phyloP scores from a whole-genome alignment of 352 stramenopile genomes.

The Pythium rishiriense region DNA sequence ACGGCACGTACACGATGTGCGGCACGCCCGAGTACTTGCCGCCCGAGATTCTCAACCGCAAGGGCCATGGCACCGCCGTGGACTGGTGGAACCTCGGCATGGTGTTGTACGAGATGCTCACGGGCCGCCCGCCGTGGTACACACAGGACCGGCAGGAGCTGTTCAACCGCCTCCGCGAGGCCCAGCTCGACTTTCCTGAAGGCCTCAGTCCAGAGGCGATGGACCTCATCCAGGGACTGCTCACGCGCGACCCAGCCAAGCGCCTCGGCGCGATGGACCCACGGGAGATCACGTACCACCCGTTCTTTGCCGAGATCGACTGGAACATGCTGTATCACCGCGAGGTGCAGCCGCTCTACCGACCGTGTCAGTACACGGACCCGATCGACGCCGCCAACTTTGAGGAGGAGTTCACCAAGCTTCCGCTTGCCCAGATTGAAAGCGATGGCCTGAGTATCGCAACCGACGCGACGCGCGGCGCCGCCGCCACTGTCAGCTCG shows the following conservation, averaged over 20 bases:
- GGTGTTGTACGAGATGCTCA: conserved; percentile 91
- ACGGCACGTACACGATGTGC: conserved; percentile 78
- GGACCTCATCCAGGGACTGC: conserved; percentile 79
- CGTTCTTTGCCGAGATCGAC: conserved; percentile 81
- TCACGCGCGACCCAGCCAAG: conserved; percentile 81
- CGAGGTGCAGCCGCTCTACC: conserved; percentile 82
- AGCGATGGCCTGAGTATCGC: conserved; percentile 79
- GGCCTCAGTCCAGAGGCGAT: conserved; percentile 69
- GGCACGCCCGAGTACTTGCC: conserved; percentile 90
- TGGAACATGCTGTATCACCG: conserved; percentile 84
- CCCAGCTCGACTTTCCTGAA: conserved; percentile 75
- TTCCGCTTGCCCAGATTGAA: conserved; percentile 86
- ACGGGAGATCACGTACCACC: conserved; percentile 82
- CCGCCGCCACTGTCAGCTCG: conserved; percentile 17
- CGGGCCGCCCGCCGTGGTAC: conserved; percentile 84
- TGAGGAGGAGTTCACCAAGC: conserved; percentile 85
- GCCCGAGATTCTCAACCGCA: conserved; percentile 78
- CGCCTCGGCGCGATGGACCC: conserved; percentile 69
- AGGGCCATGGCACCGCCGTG: conserved; percentile 82
- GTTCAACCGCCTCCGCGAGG: conserved; percentile 77
- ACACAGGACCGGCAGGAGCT: conserved; percentile 83
- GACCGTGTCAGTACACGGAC: conserved; percentile 55
- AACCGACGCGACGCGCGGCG: conserved; percentile 33
- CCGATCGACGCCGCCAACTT: conserved; percentile 76
- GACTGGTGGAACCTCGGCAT: conserved; percentile 91